A percentile compares a stretch with the other conserved stretches of the same genome.
Evolutionary conservation across 805 yeast species (phyloP).

Genomic region (Maudiozyma pseudohumilis): DNA sequence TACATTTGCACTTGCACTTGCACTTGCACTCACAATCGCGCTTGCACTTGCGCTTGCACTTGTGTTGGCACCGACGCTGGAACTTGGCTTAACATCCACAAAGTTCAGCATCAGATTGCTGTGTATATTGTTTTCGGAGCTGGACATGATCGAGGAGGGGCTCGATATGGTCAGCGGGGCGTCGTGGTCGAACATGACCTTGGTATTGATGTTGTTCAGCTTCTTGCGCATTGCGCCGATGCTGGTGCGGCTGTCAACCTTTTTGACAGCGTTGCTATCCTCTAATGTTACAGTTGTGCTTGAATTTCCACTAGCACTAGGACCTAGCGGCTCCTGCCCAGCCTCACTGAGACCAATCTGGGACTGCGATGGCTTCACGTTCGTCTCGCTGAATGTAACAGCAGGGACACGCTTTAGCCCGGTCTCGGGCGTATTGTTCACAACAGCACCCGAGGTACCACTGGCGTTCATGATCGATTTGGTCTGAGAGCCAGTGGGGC

Average conservation of each 20-base stretch:
- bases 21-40: too few relatives aligned
- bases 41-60: too few relatives aligned
- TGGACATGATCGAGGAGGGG: conserved; percentile 10
- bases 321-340: neutral
- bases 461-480: conserved; percentile 24
- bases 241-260: neutral
- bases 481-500: conserved; percentile 15
- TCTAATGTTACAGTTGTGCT: neutral
- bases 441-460: conserved; percentile 26
- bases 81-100: neutral
- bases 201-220: conserved; percentile 27
- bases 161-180: conserved; percentile 7
- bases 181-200: conserved; percentile 18
- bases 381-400: conserved; percentile 25
- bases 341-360: conserved; percentile 2
- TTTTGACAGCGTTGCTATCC: neutral
- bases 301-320: neutral
- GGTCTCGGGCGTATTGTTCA: conserved; percentile 22
- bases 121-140: conserved; percentile 2
- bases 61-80: too few relatives aligned
- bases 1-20: too few relatives aligned
- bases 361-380: conserved; percentile 9
- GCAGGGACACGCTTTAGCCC: conserved; percentile 26
- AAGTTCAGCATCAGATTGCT: neutral
- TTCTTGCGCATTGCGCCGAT: conserved; percentile 19